These are phyloP conservation scores for Selaginella tamariscina DNA, from an alignment of 75 land plant genomes.

Conservation along the genomic window DNA sequence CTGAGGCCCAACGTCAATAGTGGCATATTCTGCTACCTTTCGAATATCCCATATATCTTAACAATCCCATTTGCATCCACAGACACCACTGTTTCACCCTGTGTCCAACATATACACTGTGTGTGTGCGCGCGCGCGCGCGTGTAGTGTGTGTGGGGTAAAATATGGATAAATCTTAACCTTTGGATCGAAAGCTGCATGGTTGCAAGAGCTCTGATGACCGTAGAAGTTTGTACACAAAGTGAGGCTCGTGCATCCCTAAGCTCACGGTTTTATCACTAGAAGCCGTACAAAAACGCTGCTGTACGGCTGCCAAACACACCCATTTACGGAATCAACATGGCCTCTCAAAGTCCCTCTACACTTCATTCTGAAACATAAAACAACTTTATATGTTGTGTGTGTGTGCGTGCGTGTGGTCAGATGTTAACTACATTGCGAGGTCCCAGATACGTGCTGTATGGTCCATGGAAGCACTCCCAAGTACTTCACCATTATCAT, in stretches of 20 bases:
- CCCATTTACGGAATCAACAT: slow-evolving; percentile 32
- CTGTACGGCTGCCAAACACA: slow-evolving; percentile 25
- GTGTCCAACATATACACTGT: background rate
- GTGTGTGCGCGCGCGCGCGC: too few species aligned
- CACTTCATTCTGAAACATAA: slow-evolving; percentile 26
- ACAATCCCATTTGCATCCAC: slow-evolving; percentile 30
- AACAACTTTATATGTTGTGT: too few species aligned
- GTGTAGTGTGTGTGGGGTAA: too few species aligned
- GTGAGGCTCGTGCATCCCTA: slow-evolving; percentile 31
- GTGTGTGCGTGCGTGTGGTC: too few species aligned
- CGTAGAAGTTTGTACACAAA: slow-evolving; percentile 36
- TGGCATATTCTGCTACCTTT: slow-evolving; percentile 23
- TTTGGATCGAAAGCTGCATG: slow-evolving; percentile 28
- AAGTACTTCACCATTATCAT: slow-evolving; percentile 31
- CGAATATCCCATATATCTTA: slow-evolving; percentile 33
- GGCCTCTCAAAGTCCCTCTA: slow-evolving; percentile 31
- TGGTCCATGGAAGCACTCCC: slow-evolving; percentile 31
- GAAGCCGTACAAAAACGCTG: slow-evolving; percentile 28
- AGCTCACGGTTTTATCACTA: slow-evolving; percentile 32
- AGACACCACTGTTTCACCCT: slow-evolving; percentile 28
- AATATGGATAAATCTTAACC: too few species aligned
- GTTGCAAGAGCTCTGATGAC: slow-evolving; percentile 32
- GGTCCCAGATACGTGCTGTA: slow-evolving; percentile 32
- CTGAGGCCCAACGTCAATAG: slow-evolving; percentile 30
- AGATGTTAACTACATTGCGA: slow-evolving; percentile 15